A percentile compares a stretch with the other conserved stretches of the same genome.
These are phyloP conservation scores for Achlya hypogyna DNA, from an alignment of 352 stramenopile genomes.

Conservation along the genomic window DNA sequence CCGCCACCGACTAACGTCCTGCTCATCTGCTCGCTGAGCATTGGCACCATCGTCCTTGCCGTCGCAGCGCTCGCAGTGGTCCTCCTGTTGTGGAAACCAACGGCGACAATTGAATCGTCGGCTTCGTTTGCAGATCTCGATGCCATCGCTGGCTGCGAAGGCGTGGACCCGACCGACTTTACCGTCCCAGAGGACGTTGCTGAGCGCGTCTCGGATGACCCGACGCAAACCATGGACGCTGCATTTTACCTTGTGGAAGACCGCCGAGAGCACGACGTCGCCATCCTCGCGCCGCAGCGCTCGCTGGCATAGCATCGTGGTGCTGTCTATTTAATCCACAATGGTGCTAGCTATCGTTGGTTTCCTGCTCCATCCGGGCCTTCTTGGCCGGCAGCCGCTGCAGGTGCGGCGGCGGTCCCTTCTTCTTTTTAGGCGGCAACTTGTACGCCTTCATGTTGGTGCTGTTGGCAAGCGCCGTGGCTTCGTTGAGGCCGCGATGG, in stretches of 20 bases:
- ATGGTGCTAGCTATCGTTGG: neutral
- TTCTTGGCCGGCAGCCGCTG: neutral
- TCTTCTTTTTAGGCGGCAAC: conserved; percentile 30
- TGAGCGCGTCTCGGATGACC: neutral
- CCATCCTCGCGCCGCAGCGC: neutral
- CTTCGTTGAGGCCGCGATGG: conserved; percentile 64
- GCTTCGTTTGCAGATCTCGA: neutral
- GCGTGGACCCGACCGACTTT: neutral
- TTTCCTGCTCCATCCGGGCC: neutral
- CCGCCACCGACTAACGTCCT: neutral
- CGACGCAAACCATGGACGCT: neutral
- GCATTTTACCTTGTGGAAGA: neutral
- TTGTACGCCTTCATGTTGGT: conserved; percentile 48
- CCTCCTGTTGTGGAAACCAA: neutral
- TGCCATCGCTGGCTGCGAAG: neutral
- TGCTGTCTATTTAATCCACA: neutral
- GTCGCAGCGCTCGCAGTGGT: neutral
- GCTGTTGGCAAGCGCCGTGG: conserved; percentile 64
- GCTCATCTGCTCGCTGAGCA: neutral
- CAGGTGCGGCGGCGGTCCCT: neutral
- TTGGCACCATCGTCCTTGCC: neutral
- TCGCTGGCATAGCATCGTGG: neutral
- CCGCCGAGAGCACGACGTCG: neutral
- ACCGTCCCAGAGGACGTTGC: neutral
- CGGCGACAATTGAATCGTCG: neutral